Evolutionary conservation across 2,329 filamentous ascomycete species (phyloP).

Genomic region (Triangularia verruculosa): DNA sequence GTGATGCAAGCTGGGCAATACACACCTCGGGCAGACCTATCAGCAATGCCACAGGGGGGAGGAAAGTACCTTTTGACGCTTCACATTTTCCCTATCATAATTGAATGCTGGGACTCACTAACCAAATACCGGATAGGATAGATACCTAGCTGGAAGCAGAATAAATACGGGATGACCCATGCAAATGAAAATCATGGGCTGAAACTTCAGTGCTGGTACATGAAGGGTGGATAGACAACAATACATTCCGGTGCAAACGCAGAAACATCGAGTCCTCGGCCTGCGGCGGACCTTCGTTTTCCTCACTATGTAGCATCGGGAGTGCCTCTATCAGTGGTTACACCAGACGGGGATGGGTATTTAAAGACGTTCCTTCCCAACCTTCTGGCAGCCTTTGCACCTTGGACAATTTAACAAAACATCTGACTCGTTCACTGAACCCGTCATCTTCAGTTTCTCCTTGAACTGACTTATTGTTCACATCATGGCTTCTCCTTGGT

Average conservation of each 20-base stretch:
- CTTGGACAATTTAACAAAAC: background rate
- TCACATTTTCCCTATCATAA: too few species aligned
- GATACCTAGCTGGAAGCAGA: too few species aligned
- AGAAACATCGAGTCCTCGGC: background rate
- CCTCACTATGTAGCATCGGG: background rate
- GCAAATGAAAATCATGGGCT: too few species aligned
- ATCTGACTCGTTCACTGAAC: background rate
- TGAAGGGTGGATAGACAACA: too few species aligned
- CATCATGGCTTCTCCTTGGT: background rate
- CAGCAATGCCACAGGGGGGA: too few species aligned
- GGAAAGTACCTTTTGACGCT: too few species aligned
- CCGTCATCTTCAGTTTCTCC: background rate
- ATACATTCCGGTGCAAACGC: background rate
- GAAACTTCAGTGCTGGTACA: too few species aligned
- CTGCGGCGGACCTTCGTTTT: background rate
- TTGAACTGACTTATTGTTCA: background rate
- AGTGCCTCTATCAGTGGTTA: background rate
- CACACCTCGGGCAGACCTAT: too few species aligned
- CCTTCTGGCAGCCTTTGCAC: background rate
- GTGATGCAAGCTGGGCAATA: too few species aligned
- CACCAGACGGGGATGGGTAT: background rate
- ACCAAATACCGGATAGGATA: too few species aligned
- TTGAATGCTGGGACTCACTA: too few species aligned
- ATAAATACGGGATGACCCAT: too few species aligned
- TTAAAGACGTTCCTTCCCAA: background rate